Conservation (phyloP, 1,139 yeast species). For the Yamadazyma blattariae region DNA sequence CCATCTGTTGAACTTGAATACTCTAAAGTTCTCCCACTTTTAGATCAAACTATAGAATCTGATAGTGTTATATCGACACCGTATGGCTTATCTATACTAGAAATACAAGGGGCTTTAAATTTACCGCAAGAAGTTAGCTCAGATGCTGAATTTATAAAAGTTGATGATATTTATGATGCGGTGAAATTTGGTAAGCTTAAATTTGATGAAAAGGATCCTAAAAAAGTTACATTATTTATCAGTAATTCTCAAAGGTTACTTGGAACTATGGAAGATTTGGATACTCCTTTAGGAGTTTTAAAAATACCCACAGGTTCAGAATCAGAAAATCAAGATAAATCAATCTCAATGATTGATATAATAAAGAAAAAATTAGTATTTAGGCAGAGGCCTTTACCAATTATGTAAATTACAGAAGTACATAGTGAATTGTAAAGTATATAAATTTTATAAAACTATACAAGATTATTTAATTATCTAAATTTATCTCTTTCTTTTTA, state of each 20-base stretch:
- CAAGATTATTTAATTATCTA: too few relatives aligned
- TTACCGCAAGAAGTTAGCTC: slow-evolving; percentile 37
- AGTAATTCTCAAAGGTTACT: slow-evolving; percentile 66
- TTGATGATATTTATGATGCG: slow-evolving; percentile 42
- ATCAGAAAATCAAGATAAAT: slow-evolving; percentile 13
- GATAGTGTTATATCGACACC: slow-evolving; percentile 45
- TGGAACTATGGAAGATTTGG: slow-evolving; percentile 54
- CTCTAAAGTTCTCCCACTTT: slow-evolving; percentile 20
- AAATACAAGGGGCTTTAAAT: slow-evolving; percentile 70
- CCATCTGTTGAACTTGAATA: slow-evolving; percentile 29
- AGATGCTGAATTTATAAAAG: slow-evolving; percentile 29
- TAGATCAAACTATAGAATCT: slow-evolving; percentile 12
- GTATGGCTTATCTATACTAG: slow-evolving; percentile 56
- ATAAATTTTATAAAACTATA: too few relatives aligned
- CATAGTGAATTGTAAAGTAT: too few relatives aligned
- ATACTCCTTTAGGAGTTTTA: slow-evolving; percentile 61
- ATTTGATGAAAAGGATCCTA: slow-evolving; percentile 41
- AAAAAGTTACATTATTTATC: slow-evolving; percentile 53
- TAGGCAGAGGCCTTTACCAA: slow-evolving; percentile 67
- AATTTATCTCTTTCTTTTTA: too few relatives aligned
- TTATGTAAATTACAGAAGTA: too few relatives aligned
- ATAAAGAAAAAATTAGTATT: slow-evolving; percentile 56
- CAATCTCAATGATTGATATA: slow-evolving; percentile 47
- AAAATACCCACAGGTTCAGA: slow-evolving; percentile 19
- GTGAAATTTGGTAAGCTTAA: slow-evolving; percentile 59